Percentiles rank a stretch among this genome's conserved stretches.
Conservation (phyloP, 331 rosid species). For the Phaseolus coccineus region DNA sequence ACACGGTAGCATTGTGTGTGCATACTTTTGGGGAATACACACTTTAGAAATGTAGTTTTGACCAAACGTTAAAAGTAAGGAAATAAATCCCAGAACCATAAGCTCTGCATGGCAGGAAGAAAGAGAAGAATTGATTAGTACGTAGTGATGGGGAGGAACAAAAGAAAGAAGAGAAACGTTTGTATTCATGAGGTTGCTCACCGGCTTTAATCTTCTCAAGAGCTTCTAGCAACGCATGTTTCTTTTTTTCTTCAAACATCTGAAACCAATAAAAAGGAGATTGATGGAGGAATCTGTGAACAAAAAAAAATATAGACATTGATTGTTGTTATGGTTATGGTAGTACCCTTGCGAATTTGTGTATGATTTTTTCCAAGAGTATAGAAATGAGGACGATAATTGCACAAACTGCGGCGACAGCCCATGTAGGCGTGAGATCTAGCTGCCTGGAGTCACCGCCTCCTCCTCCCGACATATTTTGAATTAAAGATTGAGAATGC, state of each 20-base stretch:
- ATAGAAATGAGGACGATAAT: slow-evolving; percentile 77
- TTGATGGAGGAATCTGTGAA: no score
- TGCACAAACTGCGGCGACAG: slow-evolving; percentile 89
- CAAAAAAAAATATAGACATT: not conserved
- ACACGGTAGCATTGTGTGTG: slow-evolving; percentile 83
- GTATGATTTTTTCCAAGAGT: slow-evolving; percentile 68
- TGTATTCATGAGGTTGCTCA: slow-evolving; percentile 12
- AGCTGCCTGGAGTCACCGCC: slow-evolving; percentile 58
- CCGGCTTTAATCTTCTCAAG: slow-evolving; percentile 92
- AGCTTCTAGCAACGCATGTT: slow-evolving; percentile 83
- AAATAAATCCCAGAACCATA: slow-evolving; percentile 96
- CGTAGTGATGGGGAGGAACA: not conserved
- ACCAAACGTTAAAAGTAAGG: slow-evolving; percentile 84
- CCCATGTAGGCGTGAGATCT: slow-evolving; percentile 95
- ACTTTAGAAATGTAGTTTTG: slow-evolving; percentile 67
- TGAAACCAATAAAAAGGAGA: slow-evolving; percentile 33
- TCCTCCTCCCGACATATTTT: slow-evolving; percentile 47
- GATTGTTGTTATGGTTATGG: not conserved
- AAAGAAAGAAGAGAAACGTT: not conserved
- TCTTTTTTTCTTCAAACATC: slow-evolving; percentile 69
- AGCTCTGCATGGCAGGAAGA: slow-evolving; percentile 68
- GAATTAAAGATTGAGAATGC: not conserved
- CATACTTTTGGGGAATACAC: slow-evolving; percentile 60
- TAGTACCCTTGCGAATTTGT: slow-evolving; percentile 65
- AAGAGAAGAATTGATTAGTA: not conserved